A percentile compares a stretch with the other conserved stretches of the same genome.
Conservation (phyloP, 441 rosid genomes). For the Populus hybrid region DNA sequence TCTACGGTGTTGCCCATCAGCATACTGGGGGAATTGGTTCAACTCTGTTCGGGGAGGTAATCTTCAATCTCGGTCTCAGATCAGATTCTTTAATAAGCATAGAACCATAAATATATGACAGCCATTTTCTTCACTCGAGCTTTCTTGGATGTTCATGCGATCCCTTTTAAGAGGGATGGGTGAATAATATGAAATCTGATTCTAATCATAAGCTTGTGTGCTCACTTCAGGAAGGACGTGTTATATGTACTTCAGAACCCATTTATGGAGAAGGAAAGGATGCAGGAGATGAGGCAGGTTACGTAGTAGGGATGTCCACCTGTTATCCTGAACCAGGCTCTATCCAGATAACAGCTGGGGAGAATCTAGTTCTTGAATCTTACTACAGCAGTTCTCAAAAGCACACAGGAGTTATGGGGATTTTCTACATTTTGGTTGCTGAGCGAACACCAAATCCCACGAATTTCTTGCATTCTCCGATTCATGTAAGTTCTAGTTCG, state of each 20-base stretch:
- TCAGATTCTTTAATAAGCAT: background rate
- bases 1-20: slow-evolving; percentile 80
- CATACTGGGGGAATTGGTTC: slow-evolving; percentile 72
- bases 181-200: slow-evolving; percentile 3
- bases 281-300: slow-evolving; percentile 83
- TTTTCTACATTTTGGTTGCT: slow-evolving; percentile 65
- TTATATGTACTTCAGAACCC: slow-evolving; percentile 53
- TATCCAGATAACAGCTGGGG: slow-evolving; percentile 51
- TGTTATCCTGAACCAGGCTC: slow-evolving; percentile 27
- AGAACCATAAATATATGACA: background rate
- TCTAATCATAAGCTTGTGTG: background rate
- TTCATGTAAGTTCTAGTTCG: slow-evolving; percentile 28
- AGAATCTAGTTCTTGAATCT: slow-evolving; percentile 56
- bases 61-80: background rate
- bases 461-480: slow-evolving; percentile 14
- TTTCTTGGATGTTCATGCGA: background rate
- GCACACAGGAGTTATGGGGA: slow-evolving; percentile 80
- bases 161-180: background rate
- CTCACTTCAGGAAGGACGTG: slow-evolving; percentile 57
- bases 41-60: slow-evolving; percentile 66
- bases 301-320: slow-evolving; percentile 84
- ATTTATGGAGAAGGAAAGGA: slow-evolving; percentile 65
- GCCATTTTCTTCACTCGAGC: background rate
- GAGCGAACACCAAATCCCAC: slow-evolving; percentile 37
- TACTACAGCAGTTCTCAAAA: slow-evolving; percentile 43